Evolutionary conservation across 2,329 filamentous ascomycete species (phyloP), one percentile per base, ranked within the genome.

Genomic region (Mycogone perniciosa): DNA sequence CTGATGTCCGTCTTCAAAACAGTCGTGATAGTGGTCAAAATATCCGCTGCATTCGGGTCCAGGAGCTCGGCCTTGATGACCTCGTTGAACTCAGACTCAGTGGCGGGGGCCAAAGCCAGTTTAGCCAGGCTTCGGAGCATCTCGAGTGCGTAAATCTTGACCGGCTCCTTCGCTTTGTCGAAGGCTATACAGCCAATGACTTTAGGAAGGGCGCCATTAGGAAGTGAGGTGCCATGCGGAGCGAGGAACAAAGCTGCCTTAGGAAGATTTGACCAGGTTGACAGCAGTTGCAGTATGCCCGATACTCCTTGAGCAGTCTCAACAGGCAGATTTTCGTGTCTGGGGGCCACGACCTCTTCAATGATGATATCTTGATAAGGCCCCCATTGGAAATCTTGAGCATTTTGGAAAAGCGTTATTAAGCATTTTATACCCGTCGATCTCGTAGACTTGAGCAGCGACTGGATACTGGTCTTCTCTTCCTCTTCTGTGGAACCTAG

Each of bases 271-370:
- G 89, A 85, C 88, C 92, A 96, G 1, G 86, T 87, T 4, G 82
- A 83, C 56, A 99, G 82, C 5, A 99, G 74, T 55, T 85, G 84
- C 54, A 96, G 77, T 38, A 90, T 79, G 11, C 85, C 88, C 3
- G 93, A 97, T 6, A 96, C 76, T 10, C 89, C 89, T 64, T 99
- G 91, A 0, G 89, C 87, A 40, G 89, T 96, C 70, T 99, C 93
- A 5, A 80, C 75, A 0, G 90, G 82, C 48, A 99, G 80, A 51
- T 87, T 88, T 2, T 85, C 79, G 13, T 97, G 73, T 57, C 89
- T 80, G 13, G 89, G 89, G 46, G 81, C 82, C 42, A 99, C 76
- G 29, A 95, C 72, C 62, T 96, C 85, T 30, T 79, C 72, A 48
- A 93, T 81, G 46, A 97, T 84, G 0, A 79, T 68, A 7, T 80